A percentile compares a stretch with the other conserved stretches of the same genome.
These are phyloP conservation scores for Calonectria montana DNA, from an alignment of 2,329 filamentous ascomycete species.

Conservation along the genomic window DNA sequence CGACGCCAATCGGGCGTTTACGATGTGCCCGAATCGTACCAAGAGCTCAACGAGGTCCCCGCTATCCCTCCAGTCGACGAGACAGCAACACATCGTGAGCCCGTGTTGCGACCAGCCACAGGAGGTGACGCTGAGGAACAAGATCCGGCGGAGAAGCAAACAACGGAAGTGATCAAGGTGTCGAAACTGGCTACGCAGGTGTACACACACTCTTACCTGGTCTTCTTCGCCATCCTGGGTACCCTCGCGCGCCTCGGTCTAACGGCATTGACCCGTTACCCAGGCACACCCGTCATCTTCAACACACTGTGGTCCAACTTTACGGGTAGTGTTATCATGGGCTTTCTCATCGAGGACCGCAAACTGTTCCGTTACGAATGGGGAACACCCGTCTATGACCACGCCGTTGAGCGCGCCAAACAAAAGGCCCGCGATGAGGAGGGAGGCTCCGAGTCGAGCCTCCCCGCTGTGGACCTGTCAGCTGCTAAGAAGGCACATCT, in stretches of 20 bases:
- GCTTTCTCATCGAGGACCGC: constrained; percentile 84
- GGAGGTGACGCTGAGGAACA: neutral
- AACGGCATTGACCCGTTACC: constrained; percentile 82
- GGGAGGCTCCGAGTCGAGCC: constrained; percentile 36
- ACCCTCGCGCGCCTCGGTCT: constrained; percentile 86
- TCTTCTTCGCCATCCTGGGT: constrained; percentile 87
- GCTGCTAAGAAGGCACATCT: constrained; percentile 68
- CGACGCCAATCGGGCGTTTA: neutral
- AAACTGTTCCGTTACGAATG: constrained; percentile 79
- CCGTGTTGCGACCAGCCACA: neutral
- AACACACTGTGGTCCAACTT: constrained; percentile 90
- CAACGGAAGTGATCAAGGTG: constrained; percentile 36
- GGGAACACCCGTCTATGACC: constrained; percentile 59
- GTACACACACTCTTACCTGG: constrained; percentile 83
- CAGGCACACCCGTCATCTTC: constrained; percentile 79
- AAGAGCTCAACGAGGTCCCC: constrained; percentile 11
- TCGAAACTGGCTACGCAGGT: constrained; percentile 67
- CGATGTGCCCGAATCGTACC: constrained; percentile 8
- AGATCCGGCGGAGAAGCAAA: constrained; percentile 26
- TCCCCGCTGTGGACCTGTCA: constrained; percentile 48
- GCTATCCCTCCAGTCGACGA: constrained; percentile 6
- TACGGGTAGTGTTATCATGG: constrained; percentile 83
- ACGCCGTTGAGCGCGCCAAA: constrained; percentile 46
- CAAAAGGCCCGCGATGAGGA: constrained; percentile 52
- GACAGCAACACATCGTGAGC: neutral